Percentiles rank a stretch among this genome's conserved stretches.
Conservation (phyloP, 345 rosid species). For the Eucalyptus brandiana region DNA sequence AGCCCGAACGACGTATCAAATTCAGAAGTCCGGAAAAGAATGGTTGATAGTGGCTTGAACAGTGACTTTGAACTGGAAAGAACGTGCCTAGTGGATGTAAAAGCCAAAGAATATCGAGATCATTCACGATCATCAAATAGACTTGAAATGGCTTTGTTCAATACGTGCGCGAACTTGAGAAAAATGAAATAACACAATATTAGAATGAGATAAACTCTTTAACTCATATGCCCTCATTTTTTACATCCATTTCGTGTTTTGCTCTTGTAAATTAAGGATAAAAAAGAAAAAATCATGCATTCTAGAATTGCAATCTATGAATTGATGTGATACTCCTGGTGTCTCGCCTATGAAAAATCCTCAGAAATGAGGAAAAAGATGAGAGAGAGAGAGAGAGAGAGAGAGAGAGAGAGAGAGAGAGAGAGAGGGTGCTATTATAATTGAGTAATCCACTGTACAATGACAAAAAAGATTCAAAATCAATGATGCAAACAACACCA, state of each 20-base stretch:
- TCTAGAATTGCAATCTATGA: neutral
- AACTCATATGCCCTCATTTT: neutral
- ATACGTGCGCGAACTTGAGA: neutral
- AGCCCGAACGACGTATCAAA: neutral
- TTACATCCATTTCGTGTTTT: neutral
- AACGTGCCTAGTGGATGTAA: neutral
- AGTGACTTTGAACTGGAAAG: neutral
- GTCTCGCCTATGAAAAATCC: neutral
- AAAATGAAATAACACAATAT: neutral
- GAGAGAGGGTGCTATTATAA: neutral
- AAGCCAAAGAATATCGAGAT: neutral
- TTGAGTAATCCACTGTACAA: neutral
- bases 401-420: too few relatives aligned
- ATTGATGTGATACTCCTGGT: neutral
- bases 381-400: neutral
- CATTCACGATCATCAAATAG: neutral
- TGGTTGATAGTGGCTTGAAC: neutral
- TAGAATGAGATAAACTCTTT: neutral
- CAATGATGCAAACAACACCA: neutral
- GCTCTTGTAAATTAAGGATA: neutral
- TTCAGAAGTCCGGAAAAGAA: neutral
- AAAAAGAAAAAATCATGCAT: neutral
- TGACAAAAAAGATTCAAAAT: neutral
- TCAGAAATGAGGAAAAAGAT: neutral
- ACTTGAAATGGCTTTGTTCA: neutral